Evolutionary conservation across 371 early-diverging fungal genomes (phyloP).

Genomic region (Haplosporangium sp.): DNA sequence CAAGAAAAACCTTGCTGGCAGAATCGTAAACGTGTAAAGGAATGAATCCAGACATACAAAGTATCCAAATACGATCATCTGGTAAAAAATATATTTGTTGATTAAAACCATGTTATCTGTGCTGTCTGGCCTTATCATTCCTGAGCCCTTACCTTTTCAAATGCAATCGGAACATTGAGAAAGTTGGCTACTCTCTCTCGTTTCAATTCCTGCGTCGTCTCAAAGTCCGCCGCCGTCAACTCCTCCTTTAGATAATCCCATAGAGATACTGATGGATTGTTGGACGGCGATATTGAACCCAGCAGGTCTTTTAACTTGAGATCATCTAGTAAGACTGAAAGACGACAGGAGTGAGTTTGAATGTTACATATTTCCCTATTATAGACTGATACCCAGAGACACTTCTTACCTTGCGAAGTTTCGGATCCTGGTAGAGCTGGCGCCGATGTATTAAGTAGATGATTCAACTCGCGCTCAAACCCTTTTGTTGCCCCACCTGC

Average conservation of each 20-base stretch:
- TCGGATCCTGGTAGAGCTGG: constrained; percentile 9
- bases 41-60: constrained; percentile 95
- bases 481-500: constrained; percentile 17
- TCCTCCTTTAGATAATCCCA: constrained; percentile 77
- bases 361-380: not conserved
- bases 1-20: constrained; percentile 88
- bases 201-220: constrained; percentile 82
- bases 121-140: not conserved
- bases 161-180: constrained; percentile 79
- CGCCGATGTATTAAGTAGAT: constrained; percentile 16
- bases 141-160: constrained; percentile 76
- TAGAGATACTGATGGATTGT: constrained; percentile 45
- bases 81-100: not conserved
- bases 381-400: no score
- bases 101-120: not conserved
- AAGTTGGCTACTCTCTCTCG: constrained; percentile 88
- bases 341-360: not conserved
- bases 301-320: constrained; percentile 32
- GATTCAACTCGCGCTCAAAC: constrained; percentile 28
- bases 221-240: constrained; percentile 78
- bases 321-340: constrained; percentile 24
- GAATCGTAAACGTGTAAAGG: constrained; percentile 91
- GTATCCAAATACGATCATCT: constrained; percentile 86
- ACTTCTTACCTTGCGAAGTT: constrained; percentile 11
- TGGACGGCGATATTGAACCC: constrained; percentile 37